Conservation (phyloP, 345 rosid species). For the Populus simonii region DNA sequence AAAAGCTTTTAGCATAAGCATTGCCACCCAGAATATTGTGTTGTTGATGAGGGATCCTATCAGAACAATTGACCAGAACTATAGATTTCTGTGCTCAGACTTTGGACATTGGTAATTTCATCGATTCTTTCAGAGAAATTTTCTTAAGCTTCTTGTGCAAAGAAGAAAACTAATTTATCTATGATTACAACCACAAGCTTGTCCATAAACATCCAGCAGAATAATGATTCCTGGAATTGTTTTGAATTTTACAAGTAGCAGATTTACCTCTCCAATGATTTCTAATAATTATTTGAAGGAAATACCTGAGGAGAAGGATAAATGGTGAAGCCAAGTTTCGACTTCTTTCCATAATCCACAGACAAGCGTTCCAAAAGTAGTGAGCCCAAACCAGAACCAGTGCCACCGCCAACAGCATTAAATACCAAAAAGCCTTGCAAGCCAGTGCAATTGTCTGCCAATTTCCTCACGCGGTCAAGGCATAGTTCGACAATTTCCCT, state of each 20-base stretch:
- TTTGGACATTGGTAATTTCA: not conserved
- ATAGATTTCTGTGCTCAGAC: not conserved
- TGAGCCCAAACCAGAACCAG: constrained; percentile 85
- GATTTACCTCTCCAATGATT: not conserved
- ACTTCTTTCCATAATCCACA: constrained; percentile 88
- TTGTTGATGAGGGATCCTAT: not conserved
- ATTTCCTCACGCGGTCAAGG: constrained; percentile 71
- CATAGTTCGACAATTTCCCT: constrained; percentile 82
- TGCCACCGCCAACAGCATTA: constrained; percentile 78
- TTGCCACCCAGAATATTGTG: too few species aligned
- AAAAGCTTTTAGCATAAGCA: not conserved
- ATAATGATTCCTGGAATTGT: not conserved
- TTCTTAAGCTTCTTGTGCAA: not conserved
- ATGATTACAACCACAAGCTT: not conserved
- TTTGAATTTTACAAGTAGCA: not conserved
- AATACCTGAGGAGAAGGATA: constrained; percentile 80
- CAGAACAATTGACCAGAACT: not conserved
- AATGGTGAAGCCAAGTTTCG: constrained; percentile 78
- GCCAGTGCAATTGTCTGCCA: constrained; percentile 85
- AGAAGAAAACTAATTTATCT: not conserved
- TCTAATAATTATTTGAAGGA: not conserved
- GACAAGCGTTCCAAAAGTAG: constrained; percentile 75
- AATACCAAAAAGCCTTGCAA: constrained; percentile 82
- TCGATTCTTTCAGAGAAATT: not conserved
- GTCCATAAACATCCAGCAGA: not conserved